These are phyloP conservation scores for Xylaria intraflava DNA, from an alignment of 495 filamentous ascomycete genomes.

Conservation along the genomic window DNA sequence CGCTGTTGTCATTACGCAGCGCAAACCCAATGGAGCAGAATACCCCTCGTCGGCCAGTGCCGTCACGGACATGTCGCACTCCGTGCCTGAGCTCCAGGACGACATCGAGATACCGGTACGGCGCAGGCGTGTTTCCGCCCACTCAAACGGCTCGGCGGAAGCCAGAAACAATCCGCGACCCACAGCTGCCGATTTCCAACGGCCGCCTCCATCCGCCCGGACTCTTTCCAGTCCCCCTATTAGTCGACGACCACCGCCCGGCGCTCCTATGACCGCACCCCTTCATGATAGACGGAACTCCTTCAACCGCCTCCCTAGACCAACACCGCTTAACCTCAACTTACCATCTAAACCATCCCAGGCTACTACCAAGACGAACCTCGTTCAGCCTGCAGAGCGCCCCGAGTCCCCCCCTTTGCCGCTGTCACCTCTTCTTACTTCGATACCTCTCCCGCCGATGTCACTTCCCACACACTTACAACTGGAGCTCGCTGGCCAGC, in stretches of 20 bases:
- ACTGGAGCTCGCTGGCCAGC: conserved; percentile 74
- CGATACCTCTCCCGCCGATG: conserved; percentile 73
- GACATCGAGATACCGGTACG: conserved; percentile 5
- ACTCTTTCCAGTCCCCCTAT: conserved; percentile 42
- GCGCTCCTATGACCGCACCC: conserved; percentile 16
- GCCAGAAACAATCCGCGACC: conserved; percentile 8
- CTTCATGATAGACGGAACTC: conserved; percentile 26
- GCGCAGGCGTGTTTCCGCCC: neutral
- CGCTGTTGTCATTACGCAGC: conserved; percentile 21
- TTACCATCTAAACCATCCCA: conserved; percentile 13
- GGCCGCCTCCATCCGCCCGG: conserved; percentile 22
- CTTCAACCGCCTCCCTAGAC: conserved; percentile 24
- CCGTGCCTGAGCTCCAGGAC: conserved; percentile 24
- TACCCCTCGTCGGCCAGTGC: conserved; percentile 30
- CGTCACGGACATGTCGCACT: conserved; percentile 25
- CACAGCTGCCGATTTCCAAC: conserved; percentile 25
- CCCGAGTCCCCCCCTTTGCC: conserved; percentile 50
- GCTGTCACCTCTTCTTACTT: conserved; percentile 60
- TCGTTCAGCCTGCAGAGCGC: conserved; percentile 5
- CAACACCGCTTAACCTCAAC: conserved; percentile 29
- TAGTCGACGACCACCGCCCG: conserved; percentile 29
- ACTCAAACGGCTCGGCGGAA: neutral
- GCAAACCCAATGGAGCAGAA: conserved; percentile 24
- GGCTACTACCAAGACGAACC: conserved; percentile 7
- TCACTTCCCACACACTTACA: conserved; percentile 85